Conservation (phyloP, 2,329 filamentous ascomycete genomes). For the Periconia digitata region DNA sequence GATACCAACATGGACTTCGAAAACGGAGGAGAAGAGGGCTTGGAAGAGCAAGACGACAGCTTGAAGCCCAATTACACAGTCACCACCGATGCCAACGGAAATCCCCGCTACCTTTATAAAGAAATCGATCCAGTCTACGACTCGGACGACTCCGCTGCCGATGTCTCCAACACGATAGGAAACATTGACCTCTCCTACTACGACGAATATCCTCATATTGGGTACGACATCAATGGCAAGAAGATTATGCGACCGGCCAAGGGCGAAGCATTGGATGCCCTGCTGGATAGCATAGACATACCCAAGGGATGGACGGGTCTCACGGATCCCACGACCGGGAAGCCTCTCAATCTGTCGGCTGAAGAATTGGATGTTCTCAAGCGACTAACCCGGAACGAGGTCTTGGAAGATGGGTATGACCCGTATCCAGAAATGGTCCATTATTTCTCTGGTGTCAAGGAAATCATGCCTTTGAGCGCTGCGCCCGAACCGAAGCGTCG, state of each 20-base stretch:
- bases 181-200: constrained; percentile 94
- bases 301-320: constrained; percentile 97
- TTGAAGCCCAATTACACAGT: constrained; percentile 58
- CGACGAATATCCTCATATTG: constrained; percentile 96
- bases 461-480: constrained; percentile 92
- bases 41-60: constrained; percentile 28
- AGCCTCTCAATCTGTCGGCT: constrained; percentile 81
- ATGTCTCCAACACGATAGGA: constrained; percentile 86
- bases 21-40: constrained; percentile 18
- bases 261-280: constrained; percentile 86
- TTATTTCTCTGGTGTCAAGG: constrained; percentile 87
- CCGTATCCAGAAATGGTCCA: constrained; percentile 92
- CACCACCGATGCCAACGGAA: constrained; percentile 84
- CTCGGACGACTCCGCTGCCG: constrained; percentile 84
- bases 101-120: constrained; percentile 85
- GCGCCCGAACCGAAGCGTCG: constrained; percentile 95
- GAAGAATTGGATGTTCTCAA: constrained; percentile 88
- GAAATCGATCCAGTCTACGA: constrained; percentile 96
- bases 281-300: constrained; percentile 94
- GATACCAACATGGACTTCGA: constrained; percentile 17
- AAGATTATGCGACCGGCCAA: constrained; percentile 95
- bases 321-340: constrained; percentile 90
- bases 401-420: constrained; percentile 85
- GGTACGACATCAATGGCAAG: constrained; percentile 98
- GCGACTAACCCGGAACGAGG: constrained; percentile 85